Evolutionary conservation across 495 filamentous ascomycete genomes (phyloP).

Genomic region (Bathelium albidoporum): DNA sequence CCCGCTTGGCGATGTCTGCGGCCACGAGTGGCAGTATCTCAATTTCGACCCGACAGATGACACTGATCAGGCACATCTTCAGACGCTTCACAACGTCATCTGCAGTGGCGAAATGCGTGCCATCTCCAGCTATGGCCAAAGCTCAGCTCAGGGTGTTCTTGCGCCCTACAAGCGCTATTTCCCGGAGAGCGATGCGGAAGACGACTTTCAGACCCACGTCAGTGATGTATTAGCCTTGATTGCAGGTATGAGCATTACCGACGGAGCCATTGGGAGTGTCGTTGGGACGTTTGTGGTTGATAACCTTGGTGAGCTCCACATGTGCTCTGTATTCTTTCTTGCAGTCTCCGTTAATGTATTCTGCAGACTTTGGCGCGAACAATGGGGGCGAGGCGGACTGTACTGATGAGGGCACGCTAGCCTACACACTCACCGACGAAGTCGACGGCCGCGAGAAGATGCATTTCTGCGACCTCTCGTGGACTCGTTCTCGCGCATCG

Average conservation of each 20-base stretch:
- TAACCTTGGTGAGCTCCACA: slow-evolving; percentile 7
- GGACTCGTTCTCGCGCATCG: slow-evolving; percentile 2
- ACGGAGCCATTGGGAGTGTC: slow-evolving; percentile 4
- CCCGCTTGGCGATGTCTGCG: not conserved
- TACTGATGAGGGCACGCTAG: slow-evolving; percentile 1
- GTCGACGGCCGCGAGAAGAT: too few species aligned
- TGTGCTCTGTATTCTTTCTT: slow-evolving; percentile 4
- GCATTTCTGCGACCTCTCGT: not conserved
- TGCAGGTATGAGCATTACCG: slow-evolving; percentile 2
- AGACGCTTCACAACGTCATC: slow-evolving; percentile 3
- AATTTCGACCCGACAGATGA: slow-evolving; percentile 6
- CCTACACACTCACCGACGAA: slow-evolving; percentile 4
- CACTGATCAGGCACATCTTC: slow-evolving; percentile 5
- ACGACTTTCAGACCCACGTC: slow-evolving; percentile 8
- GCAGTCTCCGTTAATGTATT: not conserved
- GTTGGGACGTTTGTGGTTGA: slow-evolving; percentile 5
- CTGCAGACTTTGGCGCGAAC: slow-evolving; percentile 4
- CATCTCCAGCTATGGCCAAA: slow-evolving; percentile 6
- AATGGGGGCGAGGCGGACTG: not conserved
- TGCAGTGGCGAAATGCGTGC: slow-evolving; percentile 2
- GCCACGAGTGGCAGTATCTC: slow-evolving; percentile 8
- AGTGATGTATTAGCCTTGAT: slow-evolving; percentile 1
- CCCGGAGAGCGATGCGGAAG: slow-evolving; percentile 4
- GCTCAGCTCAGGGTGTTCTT: slow-evolving; percentile 5
- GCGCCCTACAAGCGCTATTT: slow-evolving; percentile 6